Percentiles rank a stretch among this genome's conserved stretches.
Conservation (phyloP, 805 yeast species). For the Candida koratica region DNA sequence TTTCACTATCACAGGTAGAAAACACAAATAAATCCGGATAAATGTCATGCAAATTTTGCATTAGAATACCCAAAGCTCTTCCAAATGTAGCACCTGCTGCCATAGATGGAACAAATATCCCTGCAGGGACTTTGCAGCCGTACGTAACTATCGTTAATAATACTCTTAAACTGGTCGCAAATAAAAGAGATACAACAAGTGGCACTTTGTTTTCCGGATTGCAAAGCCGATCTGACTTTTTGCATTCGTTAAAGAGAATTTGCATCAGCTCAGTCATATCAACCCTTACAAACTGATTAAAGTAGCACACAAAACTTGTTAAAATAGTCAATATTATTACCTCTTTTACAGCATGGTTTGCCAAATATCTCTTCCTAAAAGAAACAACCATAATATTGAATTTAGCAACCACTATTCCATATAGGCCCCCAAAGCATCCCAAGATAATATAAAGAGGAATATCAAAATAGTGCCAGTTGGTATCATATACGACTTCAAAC, state of each 20-base stretch:
- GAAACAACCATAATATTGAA: slow-evolving; percentile 72
- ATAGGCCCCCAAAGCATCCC: slow-evolving; percentile 89
- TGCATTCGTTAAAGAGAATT: slow-evolving; percentile 80
- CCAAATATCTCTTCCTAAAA: slow-evolving; percentile 68
- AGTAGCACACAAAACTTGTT: slow-evolving; percentile 76
- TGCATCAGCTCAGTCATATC: slow-evolving; percentile 98
- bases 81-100: slow-evolving; percentile 96
- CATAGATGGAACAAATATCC: slow-evolving; percentile 95
- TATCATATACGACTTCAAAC: slow-evolving; percentile 86
- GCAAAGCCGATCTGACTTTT: slow-evolving; percentile 37
- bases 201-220: slow-evolving; percentile 26
- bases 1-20: slow-evolving; percentile 27
- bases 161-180: slow-evolving; percentile 73
- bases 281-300: slow-evolving; percentile 70
- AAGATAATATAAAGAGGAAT: slow-evolving; percentile 71
- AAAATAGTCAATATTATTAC: slow-evolving; percentile 61
- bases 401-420: slow-evolving; percentile 74
- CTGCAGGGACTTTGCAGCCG: slow-evolving; percentile 95
- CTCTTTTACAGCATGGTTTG: slow-evolving; percentile 61
- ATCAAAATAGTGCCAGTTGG: slow-evolving; percentile 83
- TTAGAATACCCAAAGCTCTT: slow-evolving; percentile 72
- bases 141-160: slow-evolving; percentile 76
- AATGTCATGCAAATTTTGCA: slow-evolving; percentile 41
- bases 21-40: slow-evolving; percentile 36
- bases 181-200: slow-evolving; percentile 50